Base-by-base conservation (phyloP, 2,329 filamentous ascomycete genomes). In the Chrysoporthe cubensis region DNA sequence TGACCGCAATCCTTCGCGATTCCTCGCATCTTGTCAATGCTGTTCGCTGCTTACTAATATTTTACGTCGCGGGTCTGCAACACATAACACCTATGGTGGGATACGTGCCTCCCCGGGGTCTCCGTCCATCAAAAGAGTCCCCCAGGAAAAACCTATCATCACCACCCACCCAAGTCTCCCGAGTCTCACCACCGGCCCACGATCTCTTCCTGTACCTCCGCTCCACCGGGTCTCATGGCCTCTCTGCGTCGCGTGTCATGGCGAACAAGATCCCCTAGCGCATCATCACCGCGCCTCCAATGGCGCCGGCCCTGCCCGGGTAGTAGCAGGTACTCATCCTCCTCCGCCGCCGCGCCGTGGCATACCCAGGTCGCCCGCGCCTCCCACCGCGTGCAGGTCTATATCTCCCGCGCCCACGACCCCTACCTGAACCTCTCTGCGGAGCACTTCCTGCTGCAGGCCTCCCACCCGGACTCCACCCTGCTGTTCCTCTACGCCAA, bases 381-480 rank as follows among this genome's bases (percentile, higher is more conserved):
- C n/a, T 75, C 80, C 21, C 82, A 81, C 74, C 81, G 79, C 71
- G 79, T 84, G 18, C 91, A 95, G 72, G 85, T 94, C 73, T 94
- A 93, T 80, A 82, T 88, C 69, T 94, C 92, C 13, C 81, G 80
- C 69, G 91, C 88, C 66, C 81, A 80, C 62, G 87, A 96, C 75
- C 94, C 96, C 4, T 95, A 91, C 77, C 82, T 96, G 73, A 99
- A 99, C 79, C 92, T 99, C 67, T 94, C 94, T 43, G 90, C 97
- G 74, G 96, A 99, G 82, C 93, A 98, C 77, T 90, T 92, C 78
- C 89, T 99, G 42, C 87, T 98, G 8, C 88, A 92, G 74, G 88
- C 88, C 65, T 90, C 91, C 0, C 87, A 90, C 1, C 83, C 88
- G 7, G 87, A 91, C 69, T 93, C 93, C 14, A 90, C 87, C 16